A percentile compares a stretch with the other conserved stretches of the same genome.
These are phyloP conservation scores for Tillandsia leiboldiana DNA, from an alignment of 176 grass and related monocot species.

Conservation along the genomic window DNA sequence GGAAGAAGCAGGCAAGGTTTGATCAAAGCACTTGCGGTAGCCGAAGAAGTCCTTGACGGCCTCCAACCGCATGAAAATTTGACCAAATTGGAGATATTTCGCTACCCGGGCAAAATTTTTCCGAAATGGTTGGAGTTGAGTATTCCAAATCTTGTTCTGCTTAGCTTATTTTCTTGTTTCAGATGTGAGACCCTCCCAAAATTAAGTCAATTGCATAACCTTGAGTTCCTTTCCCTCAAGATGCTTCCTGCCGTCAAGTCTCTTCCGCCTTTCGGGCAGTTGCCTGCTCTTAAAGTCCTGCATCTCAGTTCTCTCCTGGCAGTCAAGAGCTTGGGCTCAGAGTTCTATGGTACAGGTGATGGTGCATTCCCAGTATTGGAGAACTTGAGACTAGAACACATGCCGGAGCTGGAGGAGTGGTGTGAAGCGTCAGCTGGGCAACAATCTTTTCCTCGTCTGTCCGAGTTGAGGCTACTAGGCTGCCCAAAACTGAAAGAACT, in stretches of 20 bases:
- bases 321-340: not conserved
- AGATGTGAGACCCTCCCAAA: not conserved
- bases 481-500: slow-evolving; percentile 6
- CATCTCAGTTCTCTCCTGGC: not conserved
- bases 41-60: not conserved
- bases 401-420: slow-evolving; percentile 2
- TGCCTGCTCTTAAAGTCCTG: not conserved
- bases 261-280: not conserved
- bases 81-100: not conserved
- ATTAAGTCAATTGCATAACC: not conserved
- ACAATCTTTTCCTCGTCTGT: slow-evolving; percentile 4
- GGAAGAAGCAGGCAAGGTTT: not conserved
- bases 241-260: not conserved
- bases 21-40: not conserved
- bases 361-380: not conserved
- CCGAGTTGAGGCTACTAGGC: not conserved
- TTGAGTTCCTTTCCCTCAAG: not conserved
- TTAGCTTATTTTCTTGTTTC: not conserved
- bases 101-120: not conserved
- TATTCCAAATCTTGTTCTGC: not conserved
- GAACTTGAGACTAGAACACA: not conserved
- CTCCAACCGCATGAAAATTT: not conserved
- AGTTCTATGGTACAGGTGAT: not conserved
- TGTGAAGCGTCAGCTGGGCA: too few relatives aligned
- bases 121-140: not conserved